Percentiles rank a stretch among this genome's conserved stretches.
phyloP scores from a whole-genome alignment of 148 eudicot species.

The Dysphania ambrosioides region DNA sequence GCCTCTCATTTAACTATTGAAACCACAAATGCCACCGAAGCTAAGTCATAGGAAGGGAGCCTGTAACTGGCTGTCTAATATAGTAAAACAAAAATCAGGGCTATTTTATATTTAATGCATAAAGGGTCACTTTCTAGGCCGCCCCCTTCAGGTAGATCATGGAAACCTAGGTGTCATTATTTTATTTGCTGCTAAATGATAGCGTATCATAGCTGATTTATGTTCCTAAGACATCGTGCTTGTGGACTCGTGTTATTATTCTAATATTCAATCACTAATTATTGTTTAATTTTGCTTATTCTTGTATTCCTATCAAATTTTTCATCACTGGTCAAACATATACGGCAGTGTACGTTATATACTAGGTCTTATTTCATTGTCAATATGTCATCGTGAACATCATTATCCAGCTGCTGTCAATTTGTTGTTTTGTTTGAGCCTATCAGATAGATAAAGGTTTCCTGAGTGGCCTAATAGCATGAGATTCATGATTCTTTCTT shows the following conservation, averaged over 20 bases:
- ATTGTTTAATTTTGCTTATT: slow-evolving; percentile 7
- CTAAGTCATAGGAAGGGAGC: not conserved
- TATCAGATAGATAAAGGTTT: not conserved
- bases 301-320: not conserved
- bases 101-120: not conserved
- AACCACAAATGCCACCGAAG: slow-evolving; percentile 9
- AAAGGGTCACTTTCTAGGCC: slow-evolving; percentile 15
- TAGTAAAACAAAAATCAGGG: not conserved
- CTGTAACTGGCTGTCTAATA: not conserved
- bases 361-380: slow-evolving; percentile 2
- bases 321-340: slow-evolving; percentile 4
- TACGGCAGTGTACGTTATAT: slow-evolving; percentile 4
- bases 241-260: slow-evolving; percentile 2
- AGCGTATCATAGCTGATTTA: slow-evolving; percentile 7
- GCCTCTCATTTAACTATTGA: slow-evolving; percentile 8
- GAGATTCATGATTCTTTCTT: not conserved
- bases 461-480: not conserved
- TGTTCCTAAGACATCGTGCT: not conserved
- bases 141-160: slow-evolving; percentile 8
- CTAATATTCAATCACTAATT: slow-evolving; percentile 10
- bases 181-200: not conserved
- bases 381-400: slow-evolving; percentile 2
- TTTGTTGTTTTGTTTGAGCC: not conserved
- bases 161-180: slow-evolving; percentile 21
- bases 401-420: slow-evolving; percentile 1